phyloP scores from a whole-genome alignment of 805 yeast genomes.

The Starmerella bombi region DNA sequence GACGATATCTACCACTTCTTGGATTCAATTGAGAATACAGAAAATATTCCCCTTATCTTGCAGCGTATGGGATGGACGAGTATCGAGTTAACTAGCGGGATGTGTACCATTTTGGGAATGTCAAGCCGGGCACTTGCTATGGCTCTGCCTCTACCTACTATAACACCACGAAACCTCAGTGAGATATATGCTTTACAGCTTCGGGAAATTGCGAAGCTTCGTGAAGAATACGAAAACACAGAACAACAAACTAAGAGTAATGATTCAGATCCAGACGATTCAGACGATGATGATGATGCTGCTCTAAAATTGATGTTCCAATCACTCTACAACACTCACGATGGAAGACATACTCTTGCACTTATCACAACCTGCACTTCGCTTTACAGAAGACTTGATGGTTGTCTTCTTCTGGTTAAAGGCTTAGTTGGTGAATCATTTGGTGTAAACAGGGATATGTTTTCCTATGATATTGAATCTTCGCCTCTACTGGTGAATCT shows the following conservation, averaged over 20 bases:
- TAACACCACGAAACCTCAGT: slow-evolving; percentile 23
- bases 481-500: neutral
- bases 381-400: slow-evolving; percentile 25
- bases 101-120: slow-evolving; percentile 24
- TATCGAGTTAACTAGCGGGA: slow-evolving; percentile 20
- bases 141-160: slow-evolving; percentile 23
- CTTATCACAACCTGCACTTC: slow-evolving; percentile 18
- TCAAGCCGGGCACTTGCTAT: slow-evolving; percentile 20
- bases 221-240: neutral
- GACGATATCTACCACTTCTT: slow-evolving; percentile 17
- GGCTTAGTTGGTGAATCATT: slow-evolving; percentile 27
- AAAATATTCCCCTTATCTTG: slow-evolving; percentile 14
- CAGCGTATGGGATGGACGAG: slow-evolving; percentile 23
- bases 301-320: neutral
- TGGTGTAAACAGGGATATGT: slow-evolving; percentile 17
- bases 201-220: neutral
- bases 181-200: slow-evolving; percentile 4
- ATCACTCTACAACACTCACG: slow-evolving; percentile 11
- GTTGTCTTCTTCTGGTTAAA: slow-evolving; percentile 22
- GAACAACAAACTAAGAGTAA: no score
- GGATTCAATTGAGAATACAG: slow-evolving; percentile 20
- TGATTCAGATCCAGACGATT: no score
- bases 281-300: neutral
- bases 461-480: slow-evolving; percentile 13
- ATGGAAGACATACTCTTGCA: slow-evolving; percentile 21